Base-by-base conservation (phyloP, 768 basidiomycete species). In the Pleurotus djamor region DNA sequence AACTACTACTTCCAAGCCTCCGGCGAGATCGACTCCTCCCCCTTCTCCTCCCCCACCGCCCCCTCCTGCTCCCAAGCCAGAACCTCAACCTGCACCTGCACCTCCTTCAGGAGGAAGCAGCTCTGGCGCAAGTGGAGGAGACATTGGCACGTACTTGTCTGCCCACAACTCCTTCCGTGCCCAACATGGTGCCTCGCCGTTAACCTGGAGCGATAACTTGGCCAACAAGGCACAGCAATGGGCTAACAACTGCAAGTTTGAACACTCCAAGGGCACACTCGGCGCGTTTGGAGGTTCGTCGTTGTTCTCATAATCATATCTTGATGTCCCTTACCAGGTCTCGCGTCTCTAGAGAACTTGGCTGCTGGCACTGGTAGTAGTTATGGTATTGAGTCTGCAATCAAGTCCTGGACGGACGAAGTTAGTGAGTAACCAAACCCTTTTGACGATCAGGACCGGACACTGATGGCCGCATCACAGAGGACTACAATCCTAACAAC, bases 321-420 rank as follows among this genome's bases (percentile, higher is more conserved):
- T 17, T 16, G 13, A 8, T 32, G 14, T 9, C 10, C 14, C 9
- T 55, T 58, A 38, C 52, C 21, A 50, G 58, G 32, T 32, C 33
- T 48, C 45, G 36, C 50, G 13, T 38, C 32, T 63, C n/a, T 67
- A 87, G 89, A 91, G 72, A 91, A 92, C 65, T 71, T 91, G 61
- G 87, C 89, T 57, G 89, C 88, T 57, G 89, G 88, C 7, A 86
- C 86, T n/a, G 86, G 84, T 13, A 64, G 67, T 21, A 66, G 63
- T 33, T 88, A 80, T 67, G 72, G 66, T 50, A 84, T 89, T 59
- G 54, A 70, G 9, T 48, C 68, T 0, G 88, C 82, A 14, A 72
- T 91, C 63, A 73, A 79, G 60, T 71, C 74, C 4, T 92, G 89
- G 91, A 80, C 83, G 4, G 81, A 80, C 65, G 90, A 92, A 84